Evolutionary conservation across 805 yeast species (phyloP), one percentile per base, ranked within the genome.

Genomic region (Tetrapisispora taiwanensis): DNA sequence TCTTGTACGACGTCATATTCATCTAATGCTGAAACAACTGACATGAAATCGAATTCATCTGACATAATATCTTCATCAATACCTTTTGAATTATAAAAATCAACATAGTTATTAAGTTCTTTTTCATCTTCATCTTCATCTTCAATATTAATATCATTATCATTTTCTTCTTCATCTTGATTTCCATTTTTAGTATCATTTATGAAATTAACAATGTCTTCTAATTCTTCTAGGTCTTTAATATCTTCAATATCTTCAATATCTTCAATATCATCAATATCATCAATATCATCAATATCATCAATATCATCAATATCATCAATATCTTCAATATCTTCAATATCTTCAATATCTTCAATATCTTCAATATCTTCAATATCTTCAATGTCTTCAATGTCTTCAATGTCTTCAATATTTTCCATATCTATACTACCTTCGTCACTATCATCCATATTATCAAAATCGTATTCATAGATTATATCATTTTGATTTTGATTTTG

Each of bases 1-100:
- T 52, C 34, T 31, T 48, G 39, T 17, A 53, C 51, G 2, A 58
- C 56, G 19, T 58, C 60, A 41, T 59, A 60, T 46, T 60, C 63
- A 45, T 59, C 63, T 9, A 60, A 43, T 7, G 58, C 60, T 3
- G 62, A 47, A 0, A 53, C 57, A 41, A 58, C 44, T 13, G 62
- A 55, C 10, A 45, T 45, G 8, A 56, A 28, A 20, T 50, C 55
- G n/a, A 20, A 39, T 39, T 24, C 24, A 24, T 39, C 42, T 4
- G 26, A 22, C 26, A n/a, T 8, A 24, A 15, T 39, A 14, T 17
- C n/a, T 7, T 7, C 30, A 5, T 19, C n/a, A 31, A 18, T 15
- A 14, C 31, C 42, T 7, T 31, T 22, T 17, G 28, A 30, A 19
- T 37, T 18, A 2, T 27, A 7, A 15, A 19, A 27, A 37, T 26